Evolutionary conservation across 768 basidiomycete species (phyloP).

Genomic region (Macrocybe gigantea): DNA sequence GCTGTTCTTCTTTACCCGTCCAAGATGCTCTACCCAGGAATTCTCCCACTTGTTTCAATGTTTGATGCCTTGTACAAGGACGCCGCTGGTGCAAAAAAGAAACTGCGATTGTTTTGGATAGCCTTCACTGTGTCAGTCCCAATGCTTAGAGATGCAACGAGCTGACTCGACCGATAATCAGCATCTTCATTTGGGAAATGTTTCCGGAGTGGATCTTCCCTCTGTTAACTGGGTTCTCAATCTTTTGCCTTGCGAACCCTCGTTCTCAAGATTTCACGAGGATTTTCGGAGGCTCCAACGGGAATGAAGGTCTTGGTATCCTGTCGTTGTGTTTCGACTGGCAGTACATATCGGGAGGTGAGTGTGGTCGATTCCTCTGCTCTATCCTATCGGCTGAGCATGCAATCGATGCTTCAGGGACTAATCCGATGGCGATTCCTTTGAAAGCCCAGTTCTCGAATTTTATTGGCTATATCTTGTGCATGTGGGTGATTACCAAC

Average conservation of each 20-base stretch:
- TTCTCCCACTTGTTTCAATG: conserved; percentile 34
- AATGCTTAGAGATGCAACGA: too few species aligned
- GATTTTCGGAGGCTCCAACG: conserved; percentile 40
- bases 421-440: too few species aligned
- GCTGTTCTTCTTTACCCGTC: conserved; percentile 45
- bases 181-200: conserved; percentile 53
- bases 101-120: conserved; percentile 52
- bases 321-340: conserved; percentile 57
- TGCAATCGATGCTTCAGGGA: too few species aligned
- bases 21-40: conserved; percentile 33
- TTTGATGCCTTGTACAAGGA: conserved; percentile 40
- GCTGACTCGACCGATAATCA: conserved; percentile 10
- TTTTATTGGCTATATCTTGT: conserved; percentile 16
- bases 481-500: background rate
- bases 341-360: conserved; percentile 41
- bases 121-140: conserved; percentile 22
- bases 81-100: conserved; percentile 40
- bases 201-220: conserved; percentile 39
- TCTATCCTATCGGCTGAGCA: conserved; percentile 25
- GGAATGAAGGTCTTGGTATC: conserved; percentile 61
- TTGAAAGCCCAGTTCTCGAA: conserved; percentile 39
- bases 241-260: conserved; percentile 39
- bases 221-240: conserved; percentile 49
- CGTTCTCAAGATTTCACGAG: background rate
- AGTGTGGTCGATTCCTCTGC: conserved; percentile 26